Conservation (phyloP, 176 grass and related monocot species). For the Hsuehochloa calcarea region DNA sequence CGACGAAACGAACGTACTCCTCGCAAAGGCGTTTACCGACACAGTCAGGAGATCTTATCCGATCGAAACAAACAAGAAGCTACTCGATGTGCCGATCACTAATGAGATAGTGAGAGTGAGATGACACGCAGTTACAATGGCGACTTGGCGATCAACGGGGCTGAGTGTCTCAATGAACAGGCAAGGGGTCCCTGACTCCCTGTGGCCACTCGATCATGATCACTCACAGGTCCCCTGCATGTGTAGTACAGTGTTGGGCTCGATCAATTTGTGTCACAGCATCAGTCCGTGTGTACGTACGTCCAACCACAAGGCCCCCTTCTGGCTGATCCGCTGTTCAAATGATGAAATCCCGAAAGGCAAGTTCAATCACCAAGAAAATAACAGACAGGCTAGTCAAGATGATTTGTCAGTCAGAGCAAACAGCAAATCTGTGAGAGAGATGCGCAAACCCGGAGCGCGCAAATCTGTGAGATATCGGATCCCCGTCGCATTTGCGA, state of each 20-base stretch:
- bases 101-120: background rate
- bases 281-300: background rate
- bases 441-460: background rate
- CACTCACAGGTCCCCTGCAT: background rate
- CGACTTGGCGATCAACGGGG: background rate
- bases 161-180: background rate
- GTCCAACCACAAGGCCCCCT: background rate
- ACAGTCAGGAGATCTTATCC: background rate
- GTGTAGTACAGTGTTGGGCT: background rate
- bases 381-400: background rate
- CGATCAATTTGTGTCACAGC: background rate
- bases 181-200: background rate
- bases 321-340: background rate
- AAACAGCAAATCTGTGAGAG: background rate
- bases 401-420: background rate
- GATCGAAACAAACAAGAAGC: background rate
- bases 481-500: background rate
- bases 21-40: background rate
- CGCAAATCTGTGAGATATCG: background rate
- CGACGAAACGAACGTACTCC: background rate
- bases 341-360: background rate
- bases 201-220: background rate
- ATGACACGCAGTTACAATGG: background rate
- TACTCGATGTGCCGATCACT: background rate
- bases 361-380: background rate